A percentile compares a stretch with the other conserved stretches of the same genome.
Evolutionary conservation across 2,329 filamentous ascomycete species (phyloP).

Genomic region (Exophiala alcalophila): DNA sequence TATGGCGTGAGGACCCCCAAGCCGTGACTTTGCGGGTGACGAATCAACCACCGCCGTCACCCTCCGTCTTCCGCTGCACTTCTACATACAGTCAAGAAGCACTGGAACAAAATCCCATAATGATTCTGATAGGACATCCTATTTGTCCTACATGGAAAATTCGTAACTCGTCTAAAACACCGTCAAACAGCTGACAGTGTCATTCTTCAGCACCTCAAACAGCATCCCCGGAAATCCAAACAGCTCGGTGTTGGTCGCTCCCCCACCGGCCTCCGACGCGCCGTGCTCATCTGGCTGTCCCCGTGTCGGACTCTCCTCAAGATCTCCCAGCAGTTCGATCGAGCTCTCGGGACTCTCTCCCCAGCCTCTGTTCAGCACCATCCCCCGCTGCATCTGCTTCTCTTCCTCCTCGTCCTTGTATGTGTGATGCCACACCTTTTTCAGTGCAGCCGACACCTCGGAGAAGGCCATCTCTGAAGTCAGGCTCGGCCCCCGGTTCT

Average conservation of each 20-base stretch:
- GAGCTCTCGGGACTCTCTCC: slow-evolving; percentile 81
- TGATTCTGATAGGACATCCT: too few relatives aligned
- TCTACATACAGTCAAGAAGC: too few relatives aligned
- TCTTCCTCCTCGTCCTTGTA: slow-evolving; percentile 59
- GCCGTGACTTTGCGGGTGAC: too few relatives aligned
- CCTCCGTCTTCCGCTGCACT: too few relatives aligned
- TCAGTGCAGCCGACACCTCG: slow-evolving; percentile 67
- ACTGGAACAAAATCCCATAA: too few relatives aligned
- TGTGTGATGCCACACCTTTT: slow-evolving; percentile 65
- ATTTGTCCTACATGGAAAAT: too few relatives aligned
- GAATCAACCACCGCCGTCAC: too few relatives aligned
- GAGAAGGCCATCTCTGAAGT: slow-evolving; percentile 76
- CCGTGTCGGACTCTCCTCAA: slow-evolving; percentile 66
- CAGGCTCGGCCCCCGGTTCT: slow-evolving; percentile 45
- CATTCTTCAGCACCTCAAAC: slow-evolving; percentile 94
- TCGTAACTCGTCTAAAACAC: slow-evolving; percentile 50
- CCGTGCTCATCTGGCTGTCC: slow-evolving; percentile 28
- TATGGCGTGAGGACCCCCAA: too few relatives aligned
- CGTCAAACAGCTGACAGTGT: slow-evolving; percentile 81
- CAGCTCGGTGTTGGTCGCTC: slow-evolving; percentile 73
- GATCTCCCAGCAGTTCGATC: slow-evolving; percentile 78
- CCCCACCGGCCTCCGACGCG: slow-evolving; percentile 50
- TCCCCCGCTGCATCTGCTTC: slow-evolving; percentile 55
- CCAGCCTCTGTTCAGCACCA: slow-evolving; percentile 89
- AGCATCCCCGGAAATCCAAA: slow-evolving; percentile 92